Base-by-base conservation (phyloP, 805 yeast genomes). In the Pichia rugopelliculosa region DNA sequence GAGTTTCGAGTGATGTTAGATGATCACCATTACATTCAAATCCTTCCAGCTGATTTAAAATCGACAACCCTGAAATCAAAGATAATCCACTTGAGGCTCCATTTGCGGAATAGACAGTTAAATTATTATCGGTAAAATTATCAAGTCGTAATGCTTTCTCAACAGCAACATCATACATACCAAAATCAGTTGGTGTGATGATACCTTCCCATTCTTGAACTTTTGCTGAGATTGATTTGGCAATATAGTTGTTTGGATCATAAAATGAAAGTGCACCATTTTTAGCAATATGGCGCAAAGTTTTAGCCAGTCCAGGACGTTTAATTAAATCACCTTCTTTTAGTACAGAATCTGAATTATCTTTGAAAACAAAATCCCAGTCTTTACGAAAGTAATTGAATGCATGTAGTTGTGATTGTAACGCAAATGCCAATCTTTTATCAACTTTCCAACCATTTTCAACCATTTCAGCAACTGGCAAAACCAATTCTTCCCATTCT, bases 11-110 rank as follows among this genome's bases (percentile, higher is more conserved):
- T 9, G 73, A 71, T 23, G 61, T 59, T 58, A 74, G 71, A 53
- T 80, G 86, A 10, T 47, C 45, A 12, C 53, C 54, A 39, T 64
- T 68, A 1, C 45, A 47, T 8, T 59, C 59, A 17, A 62, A 59
- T 3, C 66, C 51, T 25, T 63, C 64, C 5, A 51, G 42, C 9
- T 36, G 24, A 51, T 79, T 74, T 67, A 84, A 71, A 26, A 88
- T 76, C 41, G 79, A 77, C 41, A 91, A 67, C 0, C 95, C 97
- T 2, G 89, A 74, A 15, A 84, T 57, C 42, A 91, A 66, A 0
- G 95, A 95, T 11, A 90, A 76, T 0, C 99, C 99, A 3, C 90
- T 78, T 12, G 93, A 80, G 1, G 90, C 81, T 1, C 96, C 95
- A 27, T 73, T 73, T 17, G 86, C 69, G 0, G 85, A 77, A 51